Evolutionary conservation across 2,329 filamentous ascomycete genomes (phyloP).

Genomic region (Colletotrichum sansevieriae): DNA sequence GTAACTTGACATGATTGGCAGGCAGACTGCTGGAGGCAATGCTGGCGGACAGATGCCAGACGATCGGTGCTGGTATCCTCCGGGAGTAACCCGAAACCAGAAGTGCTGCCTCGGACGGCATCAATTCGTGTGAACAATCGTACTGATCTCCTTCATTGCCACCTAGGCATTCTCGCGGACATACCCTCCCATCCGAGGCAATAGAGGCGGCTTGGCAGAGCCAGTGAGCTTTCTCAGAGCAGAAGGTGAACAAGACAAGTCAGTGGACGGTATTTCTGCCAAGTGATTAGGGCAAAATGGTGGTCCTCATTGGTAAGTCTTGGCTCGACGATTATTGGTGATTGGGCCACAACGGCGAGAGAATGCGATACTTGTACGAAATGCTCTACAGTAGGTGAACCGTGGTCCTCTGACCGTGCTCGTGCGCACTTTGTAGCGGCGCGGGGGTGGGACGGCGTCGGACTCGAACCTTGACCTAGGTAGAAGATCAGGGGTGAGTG

Average conservation of each 20-base stretch:
- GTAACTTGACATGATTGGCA: conserved; percentile 21
- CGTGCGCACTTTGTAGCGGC: conserved; percentile 18
- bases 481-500: neutral
- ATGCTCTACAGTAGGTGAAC: neutral
- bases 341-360: conserved; percentile 12
- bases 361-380: conserved; percentile 16
- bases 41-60: neutral
- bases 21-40: neutral
- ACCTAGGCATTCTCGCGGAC: neutral
- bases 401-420: conserved; percentile 4
- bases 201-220: conserved; percentile 35
- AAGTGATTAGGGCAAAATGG: conserved; percentile 30
- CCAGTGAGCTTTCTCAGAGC: conserved; percentile 35
- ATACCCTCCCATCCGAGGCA: conserved; percentile 30
- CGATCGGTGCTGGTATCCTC: no score
- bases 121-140: no score
- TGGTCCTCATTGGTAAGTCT: conserved; percentile 13
- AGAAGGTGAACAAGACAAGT: conserved; percentile 34
- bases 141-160: no score
- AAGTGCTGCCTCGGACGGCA: no score
- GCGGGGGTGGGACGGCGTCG: conserved; percentile 37
- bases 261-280: conserved; percentile 13
- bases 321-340: conserved; percentile 17
- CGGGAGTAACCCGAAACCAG: no score
- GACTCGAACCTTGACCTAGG: conserved; percentile 4